Evolutionary conservation across 2,329 filamentous ascomycete species (phyloP), one percentile per base, ranked within the genome.

Genomic region (Chaetoscypha palmicola): DNA sequence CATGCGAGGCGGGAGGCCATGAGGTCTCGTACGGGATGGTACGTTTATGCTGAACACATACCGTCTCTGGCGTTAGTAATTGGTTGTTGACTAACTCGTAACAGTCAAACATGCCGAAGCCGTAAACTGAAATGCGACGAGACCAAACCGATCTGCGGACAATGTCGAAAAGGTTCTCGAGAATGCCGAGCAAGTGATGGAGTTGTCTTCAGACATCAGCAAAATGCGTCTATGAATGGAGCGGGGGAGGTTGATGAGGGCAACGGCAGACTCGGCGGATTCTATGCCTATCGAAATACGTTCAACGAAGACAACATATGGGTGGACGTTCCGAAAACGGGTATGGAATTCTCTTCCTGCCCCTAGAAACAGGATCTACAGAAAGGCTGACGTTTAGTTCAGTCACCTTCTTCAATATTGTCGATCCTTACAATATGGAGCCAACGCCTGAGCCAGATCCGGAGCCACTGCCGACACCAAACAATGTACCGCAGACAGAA

Each of bases 141-240:
- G 61, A 70, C 71, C 58, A 77, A 75, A 51, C 78, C 77, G 9
- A 61, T 71, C 28, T 82, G 78, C 57, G 70, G 73, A 24, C 76
- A 80, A 60, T 82, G 78, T 61, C 66, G 47, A 20, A 61, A 79
- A 60, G 77, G 75, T 4, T 72, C 70, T 37, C 69, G 78, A 53
- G 70, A 77, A 61, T 82, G 78, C 61, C 66, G 75, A 35, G 74
- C 74, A 19, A 77, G 74, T 56, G 76, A 77, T 49, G 77, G 76
- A 40, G 73, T 83, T 53, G 75, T 81, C 34, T 83, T 82, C 56
- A 74, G 79, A 43, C 79, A 83, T 61, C 78, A 83, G 57, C 79
- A 83, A 62, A 83, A 83, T 70, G 77, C 78, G 22, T 81, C 77
- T 16, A 79, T 82, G 77, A 82, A 81, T 47, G 71, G 73, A 38